Evolutionary conservation across 495 filamentous ascomycete species (phyloP), one percentile per base, ranked within the genome.

Genomic region (Opeltia flavorubescens): DNA sequence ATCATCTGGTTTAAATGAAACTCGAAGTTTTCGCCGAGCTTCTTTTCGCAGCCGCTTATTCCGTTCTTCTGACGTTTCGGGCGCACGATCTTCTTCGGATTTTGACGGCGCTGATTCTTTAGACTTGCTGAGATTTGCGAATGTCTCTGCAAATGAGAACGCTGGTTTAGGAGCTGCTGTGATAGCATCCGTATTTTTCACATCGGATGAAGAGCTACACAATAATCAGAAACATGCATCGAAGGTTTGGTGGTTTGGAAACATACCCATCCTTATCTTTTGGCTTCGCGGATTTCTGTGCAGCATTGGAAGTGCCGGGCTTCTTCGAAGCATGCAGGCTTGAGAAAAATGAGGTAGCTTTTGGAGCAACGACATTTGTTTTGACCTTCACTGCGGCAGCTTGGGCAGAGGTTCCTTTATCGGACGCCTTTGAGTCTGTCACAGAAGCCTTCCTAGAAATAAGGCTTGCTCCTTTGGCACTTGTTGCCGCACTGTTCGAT

Each of bases 1-100:
- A 26, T 80, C 70, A 46, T 84, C 85, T 0, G 79, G 71, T 58
- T 82, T 88, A 70, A 71, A 95, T 52, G 58, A 74, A 45, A 80
- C 86, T 43, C 74, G 76, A 27, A 86, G 65, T 48, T 80, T 78
- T 9, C 85, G 74, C 29, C 86, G 75, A 25, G 74, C 70, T 58
- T 94, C 86, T 52, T 88, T 94, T 27, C 86, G 76, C 3, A 89
- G 66, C 20, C 88, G 76, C 52, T 79, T 84, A 21, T 66, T 61
- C 33, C 73, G 79, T 59, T 93, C 75, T 53, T 88, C 84, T 21
- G 78, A 70, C 0, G 86, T 93, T 65, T 94, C 87, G 0, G 78
- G 75, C 0, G 77, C 68, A 2, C 65, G 60, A 27, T 72, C 63
- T 41, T 78, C 70, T 18, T 65, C 60, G 7, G 71, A 63, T 46